A percentile compares a stretch with the other conserved stretches of the same genome.
Conservation (phyloP, 495 filamentous ascomycete genomes). For the Xylaria sp. region DNA sequence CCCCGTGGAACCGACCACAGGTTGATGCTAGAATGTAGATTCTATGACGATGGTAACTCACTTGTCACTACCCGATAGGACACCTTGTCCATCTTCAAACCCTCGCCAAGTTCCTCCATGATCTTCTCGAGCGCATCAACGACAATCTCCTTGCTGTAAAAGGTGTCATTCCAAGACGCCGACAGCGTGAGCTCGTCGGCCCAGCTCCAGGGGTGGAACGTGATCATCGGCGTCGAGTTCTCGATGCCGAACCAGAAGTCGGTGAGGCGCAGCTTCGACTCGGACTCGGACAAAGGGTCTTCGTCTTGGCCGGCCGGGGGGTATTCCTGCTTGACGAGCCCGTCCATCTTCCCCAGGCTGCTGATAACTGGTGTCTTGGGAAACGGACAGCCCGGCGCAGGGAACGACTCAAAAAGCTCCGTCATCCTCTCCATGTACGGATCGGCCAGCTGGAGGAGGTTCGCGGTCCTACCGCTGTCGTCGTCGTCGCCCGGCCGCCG, state of each 20-base stretch:
- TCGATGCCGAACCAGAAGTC: slow-evolving; percentile 40
- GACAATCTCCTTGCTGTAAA: slow-evolving; percentile 38
- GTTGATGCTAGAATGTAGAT: not conserved
- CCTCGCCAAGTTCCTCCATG: slow-evolving; percentile 21
- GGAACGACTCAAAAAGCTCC: slow-evolving; percentile 22
- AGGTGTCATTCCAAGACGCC: slow-evolving; percentile 37
- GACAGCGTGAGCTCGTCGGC: slow-evolving; percentile 30
- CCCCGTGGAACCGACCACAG: too few species aligned
- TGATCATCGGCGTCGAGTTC: slow-evolving; percentile 25
- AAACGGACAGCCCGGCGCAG: slow-evolving; percentile 16
- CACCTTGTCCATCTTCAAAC: slow-evolving; percentile 9
- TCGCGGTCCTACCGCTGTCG: not conserved
- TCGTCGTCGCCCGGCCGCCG: slow-evolving; percentile 5
- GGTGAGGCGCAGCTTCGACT: slow-evolving; percentile 26
- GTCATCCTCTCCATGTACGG: slow-evolving; percentile 27
- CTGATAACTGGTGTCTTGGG: slow-evolving; percentile 36
- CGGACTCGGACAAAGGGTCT: not conserved
- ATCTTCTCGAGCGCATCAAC: slow-evolving; percentile 27
- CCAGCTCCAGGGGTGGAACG: slow-evolving; percentile 38
- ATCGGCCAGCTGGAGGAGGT: slow-evolving; percentile 25
- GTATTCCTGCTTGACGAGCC: slow-evolving; percentile 27
- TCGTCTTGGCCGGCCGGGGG: not conserved
- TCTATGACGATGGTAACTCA: not conserved
- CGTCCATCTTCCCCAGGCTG: slow-evolving; percentile 35
- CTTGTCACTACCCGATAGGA: slow-evolving; percentile 14